These are phyloP conservation scores for Euphorbia lathyris DNA, from an alignment of 345 rosid species.

Conservation along the genomic window DNA sequence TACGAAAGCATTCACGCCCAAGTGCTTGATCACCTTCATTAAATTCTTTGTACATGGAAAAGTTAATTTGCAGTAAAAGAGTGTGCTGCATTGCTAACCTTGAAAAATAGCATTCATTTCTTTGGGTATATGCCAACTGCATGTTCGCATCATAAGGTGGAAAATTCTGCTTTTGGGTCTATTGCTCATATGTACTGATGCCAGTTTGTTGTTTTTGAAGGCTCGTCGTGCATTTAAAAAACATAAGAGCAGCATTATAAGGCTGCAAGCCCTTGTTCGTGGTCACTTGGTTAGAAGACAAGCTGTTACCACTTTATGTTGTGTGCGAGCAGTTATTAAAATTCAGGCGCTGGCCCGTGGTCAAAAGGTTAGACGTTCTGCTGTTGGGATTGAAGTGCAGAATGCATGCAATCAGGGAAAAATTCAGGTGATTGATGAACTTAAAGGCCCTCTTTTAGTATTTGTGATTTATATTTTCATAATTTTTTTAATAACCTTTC, in stretches of 20 bases:
- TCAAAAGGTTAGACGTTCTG: slow-evolving; percentile 44
- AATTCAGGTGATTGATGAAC: slow-evolving; percentile 29
- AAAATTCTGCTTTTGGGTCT: neutral
- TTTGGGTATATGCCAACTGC: neutral
- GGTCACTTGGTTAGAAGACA: slow-evolving; percentile 85
- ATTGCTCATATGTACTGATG: slow-evolving; percentile 15
- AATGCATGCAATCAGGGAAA: slow-evolving; percentile 28
- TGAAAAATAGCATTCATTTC: too few relatives aligned
- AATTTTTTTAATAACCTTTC: neutral
- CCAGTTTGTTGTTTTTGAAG: slow-evolving; percentile 33
- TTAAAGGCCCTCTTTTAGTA: neutral
- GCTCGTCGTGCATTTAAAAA: slow-evolving; percentile 54
- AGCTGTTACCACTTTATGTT: slow-evolving; percentile 68
- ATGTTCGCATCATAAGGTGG: neutral
- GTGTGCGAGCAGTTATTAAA: slow-evolving; percentile 59
- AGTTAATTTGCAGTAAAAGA: too few relatives aligned
- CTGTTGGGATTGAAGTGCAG: slow-evolving; percentile 33
- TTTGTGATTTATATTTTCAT: neutral
- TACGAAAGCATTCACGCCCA: too few relatives aligned
- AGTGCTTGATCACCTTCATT: too few relatives aligned
- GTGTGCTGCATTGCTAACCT: too few relatives aligned
- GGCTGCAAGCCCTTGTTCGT: slow-evolving; percentile 70
- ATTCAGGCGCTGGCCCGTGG: slow-evolving; percentile 65
- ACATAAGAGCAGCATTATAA: slow-evolving; percentile 56
- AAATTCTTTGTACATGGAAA: too few relatives aligned